A percentile compares a stretch with the other conserved stretches of the same genome.
phyloP scores from a whole-genome alignment of 805 yeast genomes.

The Wickerhamiella dianesei region DNA sequence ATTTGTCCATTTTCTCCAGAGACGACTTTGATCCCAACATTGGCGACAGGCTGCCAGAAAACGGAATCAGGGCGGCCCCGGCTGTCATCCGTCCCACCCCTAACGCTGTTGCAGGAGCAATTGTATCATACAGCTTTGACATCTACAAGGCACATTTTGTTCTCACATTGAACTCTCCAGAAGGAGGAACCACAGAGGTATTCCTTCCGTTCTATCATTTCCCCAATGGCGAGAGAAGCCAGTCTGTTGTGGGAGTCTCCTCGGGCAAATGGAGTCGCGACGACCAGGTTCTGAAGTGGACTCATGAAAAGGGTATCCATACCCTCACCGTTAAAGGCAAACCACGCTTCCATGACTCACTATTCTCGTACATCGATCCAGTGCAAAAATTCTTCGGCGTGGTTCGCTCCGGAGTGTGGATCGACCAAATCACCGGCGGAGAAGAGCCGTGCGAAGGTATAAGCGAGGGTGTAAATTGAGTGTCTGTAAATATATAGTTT shows the following conservation, averaged over 20 bases:
- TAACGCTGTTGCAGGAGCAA: conserved; percentile 45
- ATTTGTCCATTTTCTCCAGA: conserved; percentile 70
- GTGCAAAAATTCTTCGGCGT: conserved; percentile 2
- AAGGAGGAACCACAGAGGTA: conserved; percentile 25
- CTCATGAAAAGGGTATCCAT: conserved; percentile 12
- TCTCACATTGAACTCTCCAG: conserved; percentile 31
- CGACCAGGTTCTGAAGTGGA: conserved; percentile 16
- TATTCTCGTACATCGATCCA: conserved; percentile 16
- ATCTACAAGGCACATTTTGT: conserved; percentile 34
- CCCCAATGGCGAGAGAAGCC: conserved; percentile 18
- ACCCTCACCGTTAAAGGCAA: conserved; percentile 12
- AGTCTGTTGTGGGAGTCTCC: conserved; percentile 5
- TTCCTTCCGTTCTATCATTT: conserved; percentile 66
- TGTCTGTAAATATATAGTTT: background rate
- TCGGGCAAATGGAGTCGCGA: conserved; percentile 12
- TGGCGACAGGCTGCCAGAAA: conserved; percentile 14
- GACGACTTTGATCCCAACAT: conserved; percentile 15
- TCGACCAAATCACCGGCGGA: background rate
- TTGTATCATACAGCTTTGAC: conserved; percentile 46
- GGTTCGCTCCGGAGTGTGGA: conserved; percentile 1
- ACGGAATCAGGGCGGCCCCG: conserved; percentile 61
- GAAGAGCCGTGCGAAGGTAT: background rate
- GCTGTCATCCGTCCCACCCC: conserved; percentile 74
- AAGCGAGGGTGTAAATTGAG: background rate
- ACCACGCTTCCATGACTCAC: conserved; percentile 14